Base-by-base conservation (phyloP, 208 protist genomes). In the Porcisia hertigi region DNA sequence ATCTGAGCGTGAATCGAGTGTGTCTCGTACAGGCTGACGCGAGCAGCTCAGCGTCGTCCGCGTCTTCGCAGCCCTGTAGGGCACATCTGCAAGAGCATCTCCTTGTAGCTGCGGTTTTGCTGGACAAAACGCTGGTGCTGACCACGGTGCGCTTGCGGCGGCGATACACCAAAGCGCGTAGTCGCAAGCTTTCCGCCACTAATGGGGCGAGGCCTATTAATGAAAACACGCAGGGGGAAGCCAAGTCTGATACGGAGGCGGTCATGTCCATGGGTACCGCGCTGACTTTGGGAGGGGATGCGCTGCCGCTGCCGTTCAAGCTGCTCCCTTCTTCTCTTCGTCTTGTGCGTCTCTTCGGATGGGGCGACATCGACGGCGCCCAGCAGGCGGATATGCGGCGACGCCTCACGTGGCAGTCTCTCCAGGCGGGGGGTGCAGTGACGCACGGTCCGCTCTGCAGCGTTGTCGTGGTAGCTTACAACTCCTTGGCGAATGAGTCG, bases 301-400 rank as follows among this genome's bases (percentile, higher is more conserved):
- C 88, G 53, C 81, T 85, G 41, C 80, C 80, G 11, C 86, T 94
- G 59, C 83, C 81, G 4, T 94, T 95, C 69, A 82, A 86, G 47
- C 71, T 93, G 2, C 85, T 95, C 70, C 72, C 85, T n/a, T 94
- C 90, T 65, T 97, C 93, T 18, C 82, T 97, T 79, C 87, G 93
- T 8, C 70, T 95, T 1, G 89, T 97, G 52, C 87, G 92, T 2
- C 70, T 95, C 34, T 97, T 92, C 75, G 93, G 86, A 1, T 80
- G 92, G 54, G 85, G 88, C 62, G 69, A 93, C 72, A 79, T 92
- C 65, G 55, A 72, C 36, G 70, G 70, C 12, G 53, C 52, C 11
- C 75, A 76, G 55, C 75, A 84, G 70, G 71, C 73, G 1, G 73
- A 73, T 9, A 82, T 79, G 79, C 79, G 69, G n/a, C 73, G 74